Percentiles rank a stretch among this genome's conserved stretches.
These are phyloP conservation scores for Ophiostoma novo-ulmi DNA, from an alignment of 2,329 filamentous ascomycete species.

Conservation along the genomic window DNA sequence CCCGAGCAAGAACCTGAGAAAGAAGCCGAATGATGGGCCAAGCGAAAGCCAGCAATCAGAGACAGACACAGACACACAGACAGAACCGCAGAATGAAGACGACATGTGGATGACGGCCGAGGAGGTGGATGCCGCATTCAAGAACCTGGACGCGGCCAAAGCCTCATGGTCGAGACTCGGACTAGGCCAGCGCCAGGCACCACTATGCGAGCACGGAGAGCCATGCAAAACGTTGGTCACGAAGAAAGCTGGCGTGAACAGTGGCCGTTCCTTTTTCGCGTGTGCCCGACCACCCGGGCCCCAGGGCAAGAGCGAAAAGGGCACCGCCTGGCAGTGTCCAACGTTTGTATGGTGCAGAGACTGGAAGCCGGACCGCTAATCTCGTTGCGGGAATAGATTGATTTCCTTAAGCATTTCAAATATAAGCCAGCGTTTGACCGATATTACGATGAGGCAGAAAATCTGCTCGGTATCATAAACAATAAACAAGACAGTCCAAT, in stretches of 20 bases:
- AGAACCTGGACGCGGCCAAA: slow-evolving; percentile 67
- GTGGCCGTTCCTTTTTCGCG: slow-evolving; percentile 61
- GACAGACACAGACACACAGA: not conserved
- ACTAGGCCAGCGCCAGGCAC: slow-evolving; percentile 56
- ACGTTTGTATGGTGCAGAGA: slow-evolving; percentile 73
- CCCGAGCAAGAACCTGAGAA: not conserved
- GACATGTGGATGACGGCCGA: slow-evolving; percentile 28
- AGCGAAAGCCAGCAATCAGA: not conserved
- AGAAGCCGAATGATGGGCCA: not conserved
- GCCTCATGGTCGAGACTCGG: slow-evolving; percentile 79
- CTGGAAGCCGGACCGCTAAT: slow-evolving; percentile 40
- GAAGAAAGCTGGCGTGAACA: slow-evolving; percentile 85
- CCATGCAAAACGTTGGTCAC: slow-evolving; percentile 78
- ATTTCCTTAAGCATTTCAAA: not conserved
- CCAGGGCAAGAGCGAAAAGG: slow-evolving; percentile 75
- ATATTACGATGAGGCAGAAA: not conserved
- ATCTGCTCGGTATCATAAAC: slow-evolving; percentile 64
- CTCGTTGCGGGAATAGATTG: not conserved
- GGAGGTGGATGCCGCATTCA: slow-evolving; percentile 57
- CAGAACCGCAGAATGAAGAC: slow-evolving; percentile 25
- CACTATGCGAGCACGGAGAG: slow-evolving; percentile 82
- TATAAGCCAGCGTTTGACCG: not conserved
- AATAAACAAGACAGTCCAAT: not conserved
- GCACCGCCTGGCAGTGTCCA: slow-evolving; percentile 78
- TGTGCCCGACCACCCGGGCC: slow-evolving; percentile 72